Evolutionary conservation across 768 basidiomycete species (phyloP).

Genomic region (Auricularia cornea): DNA sequence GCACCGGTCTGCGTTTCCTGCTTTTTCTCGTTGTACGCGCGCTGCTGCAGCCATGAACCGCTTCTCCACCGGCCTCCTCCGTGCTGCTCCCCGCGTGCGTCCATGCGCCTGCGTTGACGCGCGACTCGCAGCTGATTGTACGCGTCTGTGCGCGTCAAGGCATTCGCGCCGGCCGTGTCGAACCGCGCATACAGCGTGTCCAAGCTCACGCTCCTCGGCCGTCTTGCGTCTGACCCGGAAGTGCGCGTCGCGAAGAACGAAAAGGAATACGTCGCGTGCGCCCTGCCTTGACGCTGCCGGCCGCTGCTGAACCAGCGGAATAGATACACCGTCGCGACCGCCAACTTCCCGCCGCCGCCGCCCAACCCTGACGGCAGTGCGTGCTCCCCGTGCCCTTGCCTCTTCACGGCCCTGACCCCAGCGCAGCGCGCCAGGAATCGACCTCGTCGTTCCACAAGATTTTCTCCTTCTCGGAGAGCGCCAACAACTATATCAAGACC

Average conservation of each 20-base stretch:
- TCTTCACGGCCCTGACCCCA: not conserved
- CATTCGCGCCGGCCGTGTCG: conserved; percentile 30
- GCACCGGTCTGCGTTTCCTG: conserved; percentile 42
- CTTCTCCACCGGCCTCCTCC: conserved; percentile 43
- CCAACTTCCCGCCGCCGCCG: conserved; percentile 49
- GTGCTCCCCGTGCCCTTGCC: conserved; percentile 14
- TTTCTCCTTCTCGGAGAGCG: conserved; percentile 54
- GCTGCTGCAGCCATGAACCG: not conserved
- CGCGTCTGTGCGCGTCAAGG: conserved; percentile 22
- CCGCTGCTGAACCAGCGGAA: not conserved
- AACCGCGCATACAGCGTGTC: conserved; percentile 51
- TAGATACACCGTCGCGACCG: conserved; percentile 75
- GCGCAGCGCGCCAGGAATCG: conserved; percentile 41
- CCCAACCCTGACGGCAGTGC: conserved; percentile 54
- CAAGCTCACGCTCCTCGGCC: conserved; percentile 71
- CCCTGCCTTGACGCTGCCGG: conserved; percentile 8
- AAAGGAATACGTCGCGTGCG: conserved; percentile 71
- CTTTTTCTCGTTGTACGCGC: conserved; percentile 13
- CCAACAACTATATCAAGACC: conserved; percentile 57
- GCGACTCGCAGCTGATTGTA: too few relatives aligned
- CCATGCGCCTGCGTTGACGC: too few relatives aligned
- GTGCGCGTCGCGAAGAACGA: conserved; percentile 58
- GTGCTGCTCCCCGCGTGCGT: conserved; percentile 43
- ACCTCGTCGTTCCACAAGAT: conserved; percentile 69
- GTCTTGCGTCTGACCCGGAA: conserved; percentile 64